These are phyloP conservation scores for Thermothelomyces thermophilus DNA, from an alignment of 2,329 filamentous ascomycete species.

Conservation along the genomic window DNA sequence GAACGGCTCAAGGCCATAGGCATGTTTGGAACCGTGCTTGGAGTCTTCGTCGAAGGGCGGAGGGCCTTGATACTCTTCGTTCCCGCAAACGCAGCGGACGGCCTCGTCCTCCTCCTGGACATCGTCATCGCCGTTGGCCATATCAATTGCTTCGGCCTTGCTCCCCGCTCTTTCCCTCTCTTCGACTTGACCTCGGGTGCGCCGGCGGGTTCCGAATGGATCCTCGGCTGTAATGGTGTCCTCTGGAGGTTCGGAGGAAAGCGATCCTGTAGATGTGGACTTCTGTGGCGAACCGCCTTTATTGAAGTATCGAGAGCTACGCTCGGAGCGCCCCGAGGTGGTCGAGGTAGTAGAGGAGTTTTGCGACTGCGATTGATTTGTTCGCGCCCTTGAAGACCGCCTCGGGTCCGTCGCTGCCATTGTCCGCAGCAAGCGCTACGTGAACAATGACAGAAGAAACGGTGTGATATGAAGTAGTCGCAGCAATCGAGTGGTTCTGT, in stretches of 20 bases:
- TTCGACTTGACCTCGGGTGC: slow-evolving; percentile 61
- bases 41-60: slow-evolving; percentile 54
- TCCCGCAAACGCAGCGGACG: slow-evolving; percentile 90
- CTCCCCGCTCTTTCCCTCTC: slow-evolving; percentile 43
- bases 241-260: slow-evolving; percentile 62
- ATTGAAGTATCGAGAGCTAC: slow-evolving; percentile 63
- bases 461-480: slow-evolving; percentile 26
- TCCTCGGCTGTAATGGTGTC: slow-evolving; percentile 56
- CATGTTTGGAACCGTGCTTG: slow-evolving; percentile 48
- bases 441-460: slow-evolving; percentile 26
- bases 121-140: slow-evolving; percentile 60
- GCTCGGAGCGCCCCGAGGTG: slow-evolving; percentile 68
- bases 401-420: slow-evolving; percentile 65
- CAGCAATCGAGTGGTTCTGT: background rate
- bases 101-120: slow-evolving; percentile 85
- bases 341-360: slow-evolving; percentile 74
- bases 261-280: slow-evolving; percentile 65
- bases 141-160: slow-evolving; percentile 39
- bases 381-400: slow-evolving; percentile 85
- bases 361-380: slow-evolving; percentile 66
- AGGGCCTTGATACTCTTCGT: slow-evolving; percentile 88
- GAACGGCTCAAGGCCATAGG: slow-evolving; percentile 51
- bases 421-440: slow-evolving; percentile 35
- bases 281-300: slow-evolving; percentile 70
- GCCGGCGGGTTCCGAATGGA: slow-evolving; percentile 64